Conservation (phyloP, 305 asterid species). For the Fraxinus dipetala region DNA sequence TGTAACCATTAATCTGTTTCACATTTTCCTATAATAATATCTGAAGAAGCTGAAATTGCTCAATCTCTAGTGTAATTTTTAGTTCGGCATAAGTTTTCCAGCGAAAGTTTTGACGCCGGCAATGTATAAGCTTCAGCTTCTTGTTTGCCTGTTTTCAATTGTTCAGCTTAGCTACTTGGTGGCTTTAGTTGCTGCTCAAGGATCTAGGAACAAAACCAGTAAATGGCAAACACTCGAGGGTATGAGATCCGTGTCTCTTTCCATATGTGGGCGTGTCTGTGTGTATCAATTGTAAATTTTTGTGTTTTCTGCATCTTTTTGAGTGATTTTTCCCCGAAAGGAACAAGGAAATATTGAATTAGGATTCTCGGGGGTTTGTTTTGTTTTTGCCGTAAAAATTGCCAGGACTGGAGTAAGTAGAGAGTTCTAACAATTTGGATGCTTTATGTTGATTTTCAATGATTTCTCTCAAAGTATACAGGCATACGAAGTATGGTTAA, state of each 20-base stretch:
- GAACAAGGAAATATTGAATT: not conserved
- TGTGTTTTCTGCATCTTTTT: conserved; percentile 1
- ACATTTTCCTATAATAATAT: not conserved
- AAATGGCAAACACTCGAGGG: conserved; percentile 58
- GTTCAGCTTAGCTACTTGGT: conserved; percentile 34
- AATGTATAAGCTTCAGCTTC: conserved; percentile 19
- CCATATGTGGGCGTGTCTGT: not conserved
- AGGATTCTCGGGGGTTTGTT: not conserved
- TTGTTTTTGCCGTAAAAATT: not conserved
- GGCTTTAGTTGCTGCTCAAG: conserved; percentile 46
- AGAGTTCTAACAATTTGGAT: not conserved
- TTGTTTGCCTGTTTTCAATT: not conserved
- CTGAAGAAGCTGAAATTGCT: not conserved
- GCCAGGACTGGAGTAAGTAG: not conserved
- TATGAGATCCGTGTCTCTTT: conserved; percentile 5
- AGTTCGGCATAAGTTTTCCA: not conserved
- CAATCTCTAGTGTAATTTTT: not conserved
- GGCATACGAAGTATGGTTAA: not conserved
- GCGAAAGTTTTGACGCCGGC: not conserved
- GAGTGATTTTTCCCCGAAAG: not conserved
- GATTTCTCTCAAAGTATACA: not conserved
- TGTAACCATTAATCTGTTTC: not conserved
- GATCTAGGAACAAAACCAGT: conserved; percentile 32
- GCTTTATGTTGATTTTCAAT: not conserved
- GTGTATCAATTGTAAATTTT: not conserved